Conservation (phyloP, 78 protist species). For the Pigoraptor vietnamica region DNA sequence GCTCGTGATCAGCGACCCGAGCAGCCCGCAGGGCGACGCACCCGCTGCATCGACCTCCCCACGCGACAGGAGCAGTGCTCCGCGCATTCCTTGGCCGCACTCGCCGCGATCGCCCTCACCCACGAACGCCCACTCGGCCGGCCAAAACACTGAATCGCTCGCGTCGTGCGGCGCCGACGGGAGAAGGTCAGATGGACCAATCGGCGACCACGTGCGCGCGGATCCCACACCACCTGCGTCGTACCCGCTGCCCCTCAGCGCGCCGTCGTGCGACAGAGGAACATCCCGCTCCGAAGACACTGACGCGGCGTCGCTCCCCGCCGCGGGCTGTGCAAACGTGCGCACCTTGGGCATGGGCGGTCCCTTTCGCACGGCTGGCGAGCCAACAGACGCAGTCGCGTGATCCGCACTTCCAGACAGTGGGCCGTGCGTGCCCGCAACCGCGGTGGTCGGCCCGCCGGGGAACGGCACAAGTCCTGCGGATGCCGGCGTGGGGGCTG, state of each 20-base stretch:
- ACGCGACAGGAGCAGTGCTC: not conserved
- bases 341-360: not conserved
- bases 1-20: not conserved
- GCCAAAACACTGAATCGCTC: not conserved
- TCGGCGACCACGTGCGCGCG: too few relatives aligned
- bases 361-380: not conserved
- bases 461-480: too few relatives aligned
- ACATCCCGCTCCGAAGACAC: too few relatives aligned
- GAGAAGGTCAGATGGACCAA: too few relatives aligned
- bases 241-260: not conserved
- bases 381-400: not conserved
- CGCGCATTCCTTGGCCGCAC: not conserved
- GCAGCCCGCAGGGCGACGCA: not conserved
- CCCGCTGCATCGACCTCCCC: not conserved
- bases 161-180: too few relatives aligned
- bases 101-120: not conserved
- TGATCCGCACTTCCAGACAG: not conserved
- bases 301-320: not conserved
- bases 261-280: not conserved
- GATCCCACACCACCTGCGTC: too few relatives aligned
- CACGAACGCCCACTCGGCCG: too few relatives aligned
- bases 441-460: too few relatives aligned
- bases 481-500: not conserved
- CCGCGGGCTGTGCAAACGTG: not conserved
- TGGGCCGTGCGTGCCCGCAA: not conserved